Conservation (phyloP, 805 yeast genomes). For the Ogataea pilisensis region DNA sequence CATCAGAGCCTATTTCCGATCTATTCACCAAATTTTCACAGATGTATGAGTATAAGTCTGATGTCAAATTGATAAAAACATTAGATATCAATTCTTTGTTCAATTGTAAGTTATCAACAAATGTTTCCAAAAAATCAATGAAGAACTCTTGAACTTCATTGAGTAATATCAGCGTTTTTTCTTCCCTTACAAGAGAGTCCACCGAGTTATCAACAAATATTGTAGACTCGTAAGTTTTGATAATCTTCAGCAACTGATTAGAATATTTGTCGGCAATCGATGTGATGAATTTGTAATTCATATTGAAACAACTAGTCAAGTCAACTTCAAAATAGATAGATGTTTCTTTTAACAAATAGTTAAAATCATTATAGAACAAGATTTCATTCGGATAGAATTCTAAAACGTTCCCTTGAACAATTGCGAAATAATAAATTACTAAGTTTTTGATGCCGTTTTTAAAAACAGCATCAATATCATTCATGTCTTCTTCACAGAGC, state of each 20-base stretch:
- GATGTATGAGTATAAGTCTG: constrained; percentile 16
- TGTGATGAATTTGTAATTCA: constrained; percentile 20
- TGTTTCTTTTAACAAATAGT: constrained; percentile 21
- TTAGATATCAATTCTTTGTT: constrained; percentile 22
- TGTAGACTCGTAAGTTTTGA: constrained; percentile 14
- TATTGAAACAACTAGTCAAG: constrained; percentile 18
- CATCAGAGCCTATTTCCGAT: constrained; percentile 30
- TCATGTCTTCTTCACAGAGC: constrained; percentile 9
- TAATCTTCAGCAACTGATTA: constrained; percentile 4
- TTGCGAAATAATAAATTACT: constrained; percentile 24
- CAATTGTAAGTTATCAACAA: constrained; percentile 10
- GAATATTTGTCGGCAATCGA: constrained; percentile 6
- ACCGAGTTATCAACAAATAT: constrained; percentile 19
- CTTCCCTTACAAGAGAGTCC: constrained; percentile 9
- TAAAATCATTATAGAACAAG: constrained; percentile 31
- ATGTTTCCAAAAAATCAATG: constrained; percentile 8
- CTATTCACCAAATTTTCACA: constrained; percentile 19
- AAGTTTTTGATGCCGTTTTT: constrained; percentile 26
- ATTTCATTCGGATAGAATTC: constrained; percentile 22
- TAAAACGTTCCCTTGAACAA: constrained; percentile 14
- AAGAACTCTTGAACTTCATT: constrained; percentile 13
- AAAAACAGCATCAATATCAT: constrained; percentile 22
- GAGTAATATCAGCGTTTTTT: constrained; percentile 6
- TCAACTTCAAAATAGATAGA: constrained; percentile 14
- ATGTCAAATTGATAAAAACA: constrained; percentile 14